phyloP scores from a whole-genome alignment of 1,284 basidiomycete genomes.

The Tylopilus orsonianus region DNA sequence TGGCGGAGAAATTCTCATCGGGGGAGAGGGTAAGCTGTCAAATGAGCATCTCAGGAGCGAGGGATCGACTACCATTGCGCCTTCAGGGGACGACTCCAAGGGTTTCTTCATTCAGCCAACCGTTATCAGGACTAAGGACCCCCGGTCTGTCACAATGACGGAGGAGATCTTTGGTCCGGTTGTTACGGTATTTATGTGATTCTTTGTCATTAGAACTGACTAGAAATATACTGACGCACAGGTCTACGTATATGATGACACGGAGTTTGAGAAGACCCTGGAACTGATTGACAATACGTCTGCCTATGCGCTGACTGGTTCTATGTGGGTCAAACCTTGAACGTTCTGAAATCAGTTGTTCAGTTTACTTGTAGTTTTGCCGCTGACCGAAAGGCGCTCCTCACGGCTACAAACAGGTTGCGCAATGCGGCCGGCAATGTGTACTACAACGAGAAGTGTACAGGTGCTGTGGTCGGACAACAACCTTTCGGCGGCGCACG shows the following conservation, averaged over 20 bases:
- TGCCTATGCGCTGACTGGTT: conserved; percentile 87
- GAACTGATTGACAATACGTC: conserved; percentile 88
- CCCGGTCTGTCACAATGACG: conserved; percentile 86
- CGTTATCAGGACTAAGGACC: conserved; percentile 92
- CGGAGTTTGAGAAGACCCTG: conserved; percentile 81
- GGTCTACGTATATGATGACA: conserved; percentile 86
- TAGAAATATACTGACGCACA: conserved; percentile 28
- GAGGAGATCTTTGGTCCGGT: conserved; percentile 99
- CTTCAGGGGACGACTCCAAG: conserved; percentile 76
- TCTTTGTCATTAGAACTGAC: not conserved
- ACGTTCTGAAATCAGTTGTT: not conserved
- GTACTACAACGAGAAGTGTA: conserved; percentile 96
- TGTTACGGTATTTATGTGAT: conserved; percentile 63
- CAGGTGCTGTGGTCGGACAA: conserved; percentile 93
- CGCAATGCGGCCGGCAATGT: conserved; percentile 88
- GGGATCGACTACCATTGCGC: not conserved
- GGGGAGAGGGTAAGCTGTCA: conserved; percentile 65
- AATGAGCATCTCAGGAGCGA: not conserved
- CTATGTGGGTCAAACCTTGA: conserved; percentile 59
- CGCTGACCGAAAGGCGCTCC: conserved; percentile 73
- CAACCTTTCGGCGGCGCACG: conserved; percentile 97
- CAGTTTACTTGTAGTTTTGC: conserved; percentile 62
- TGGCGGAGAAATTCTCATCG: conserved; percentile 87
- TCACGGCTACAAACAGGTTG: conserved; percentile 74
- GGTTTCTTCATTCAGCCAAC: conserved; percentile 96